Percentiles rank a stretch among this genome's conserved stretches.
Conservation (phyloP, 169 alveolate species). For the Pseudocohnilembus persalinus region DNA sequence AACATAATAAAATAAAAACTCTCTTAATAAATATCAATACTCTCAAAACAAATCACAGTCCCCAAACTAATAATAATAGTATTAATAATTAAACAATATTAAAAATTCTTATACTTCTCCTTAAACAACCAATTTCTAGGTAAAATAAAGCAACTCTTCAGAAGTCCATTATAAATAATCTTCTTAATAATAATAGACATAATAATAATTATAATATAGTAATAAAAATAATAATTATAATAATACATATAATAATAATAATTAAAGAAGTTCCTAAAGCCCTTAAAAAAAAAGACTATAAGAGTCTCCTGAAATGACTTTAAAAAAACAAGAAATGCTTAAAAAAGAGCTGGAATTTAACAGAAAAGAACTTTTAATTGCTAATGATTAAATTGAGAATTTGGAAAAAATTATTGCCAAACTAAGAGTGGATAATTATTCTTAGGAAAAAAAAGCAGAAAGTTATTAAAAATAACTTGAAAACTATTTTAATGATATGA, state of each 20-base stretch:
- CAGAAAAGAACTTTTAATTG: not conserved
- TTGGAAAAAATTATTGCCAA: not conserved
- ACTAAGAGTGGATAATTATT: not conserved
- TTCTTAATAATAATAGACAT: not conserved
- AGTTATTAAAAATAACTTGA: not conserved
- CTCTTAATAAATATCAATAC: no score
- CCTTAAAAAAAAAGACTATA: not conserved
- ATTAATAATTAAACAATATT: no score
- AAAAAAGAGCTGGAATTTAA: not conserved
- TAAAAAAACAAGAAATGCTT: not conserved
- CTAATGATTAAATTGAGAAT: not conserved
- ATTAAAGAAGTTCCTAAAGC: not conserved
- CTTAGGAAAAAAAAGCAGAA: not conserved
- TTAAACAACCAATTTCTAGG: no score
- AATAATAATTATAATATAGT: no score
- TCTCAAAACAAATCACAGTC: no score
- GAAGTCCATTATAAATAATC: not conserved
- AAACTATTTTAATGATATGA: not conserved
- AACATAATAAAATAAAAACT: no score
- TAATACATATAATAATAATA: no score
- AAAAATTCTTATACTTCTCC: no score
- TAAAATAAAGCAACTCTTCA: not conserved
- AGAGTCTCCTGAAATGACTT: not conserved
- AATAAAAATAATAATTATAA: no score
- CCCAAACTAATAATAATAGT: no score